Evolutionary conservation across 1,139 yeast genomes (phyloP).

Genomic region (Pichia sp.): DNA sequence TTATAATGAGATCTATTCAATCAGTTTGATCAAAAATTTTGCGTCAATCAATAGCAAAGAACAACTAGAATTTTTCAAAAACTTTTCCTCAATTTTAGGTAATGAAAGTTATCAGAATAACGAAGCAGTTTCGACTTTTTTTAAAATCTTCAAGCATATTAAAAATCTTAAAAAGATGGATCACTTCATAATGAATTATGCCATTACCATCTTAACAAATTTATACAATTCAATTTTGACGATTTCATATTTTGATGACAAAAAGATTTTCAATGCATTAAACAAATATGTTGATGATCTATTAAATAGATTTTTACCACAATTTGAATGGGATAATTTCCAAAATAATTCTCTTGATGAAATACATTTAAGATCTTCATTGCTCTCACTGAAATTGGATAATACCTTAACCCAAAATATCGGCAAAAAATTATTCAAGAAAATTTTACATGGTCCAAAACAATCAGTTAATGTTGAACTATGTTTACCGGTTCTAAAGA

Average conservation of each 20-base stretch:
- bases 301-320: slow-evolving; percentile 16
- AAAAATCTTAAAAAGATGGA: slow-evolving; percentile 20
- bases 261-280: slow-evolving; percentile 22
- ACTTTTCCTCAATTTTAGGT: slow-evolving; percentile 29
- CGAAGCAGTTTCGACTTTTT: slow-evolving; percentile 27
- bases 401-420: slow-evolving; percentile 28
- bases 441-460: slow-evolving; percentile 41
- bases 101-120: slow-evolving; percentile 20
- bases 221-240: slow-evolving; percentile 25
- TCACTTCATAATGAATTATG: slow-evolving; percentile 20
- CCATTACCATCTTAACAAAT: slow-evolving; percentile 29
- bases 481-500: slow-evolving; percentile 28
- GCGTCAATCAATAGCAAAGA: slow-evolving; percentile 26
- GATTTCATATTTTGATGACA: slow-evolving; percentile 21
- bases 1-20: slow-evolving; percentile 16
- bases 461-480: slow-evolving; percentile 42
- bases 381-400: slow-evolving; percentile 31
- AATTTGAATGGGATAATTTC: slow-evolving; percentile 21
- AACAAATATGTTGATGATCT: slow-evolving; percentile 17
- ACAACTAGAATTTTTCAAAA: slow-evolving; percentile 30
- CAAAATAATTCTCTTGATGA: slow-evolving; percentile 26
- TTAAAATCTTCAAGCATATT: slow-evolving; percentile 26
- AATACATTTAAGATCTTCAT: slow-evolving; percentile 32
- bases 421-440: slow-evolving; percentile 35
- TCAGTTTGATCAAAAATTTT: slow-evolving; percentile 14